Base-by-base conservation (phyloP, 768 basidiomycete genomes). In the Gyrodon lividus region DNA sequence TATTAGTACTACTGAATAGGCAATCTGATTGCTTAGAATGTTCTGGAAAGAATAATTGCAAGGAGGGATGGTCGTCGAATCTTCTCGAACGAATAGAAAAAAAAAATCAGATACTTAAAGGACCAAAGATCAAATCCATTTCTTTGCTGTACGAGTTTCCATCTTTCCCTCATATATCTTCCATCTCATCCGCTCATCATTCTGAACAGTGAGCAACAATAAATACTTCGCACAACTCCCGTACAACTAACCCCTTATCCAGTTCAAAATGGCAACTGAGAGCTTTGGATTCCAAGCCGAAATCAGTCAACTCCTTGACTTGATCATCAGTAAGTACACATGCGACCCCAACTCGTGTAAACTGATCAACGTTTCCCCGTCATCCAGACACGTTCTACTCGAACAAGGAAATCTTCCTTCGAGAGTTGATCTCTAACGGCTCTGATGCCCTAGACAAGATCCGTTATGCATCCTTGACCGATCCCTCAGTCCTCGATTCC, bases 321-420 rank as follows among this genome's bases (percentile, higher is more conserved):
- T 98, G 69, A 98, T 98, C 80, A 98, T 98, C 83, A 98, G 90
- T 92, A 66, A 53, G 89, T 74, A 10, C 48, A 40, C 30, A 47
- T 40, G 20, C 4, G 35, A 14, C 46, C 19, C 22, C 48, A 37
- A n/a, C 1, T 30, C 2, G 2, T 39, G 40, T 40, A 4, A 26
- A 45, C 48, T 67, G 24, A 65, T 41, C 5, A 8, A 48, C 35
- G 63, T 33, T 19, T 43, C 43, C 30, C 6, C 45, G 13, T 44
- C 41, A 9, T n/a, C 17, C 59, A 92, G 90, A 98, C 81, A 98
- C 96, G 57, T 98, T 98, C 86, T 99, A 98, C 86, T 97, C 94
- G 56, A 98, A 99, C 87, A 99, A 99, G 82, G 96, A 98, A 77
- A 98, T 99, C 73, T 98, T 98, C 85, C 87, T 99, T 62, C 91